Conservation (phyloP, 148 eudicot genomes). For the Camellia sinensis region DNA sequence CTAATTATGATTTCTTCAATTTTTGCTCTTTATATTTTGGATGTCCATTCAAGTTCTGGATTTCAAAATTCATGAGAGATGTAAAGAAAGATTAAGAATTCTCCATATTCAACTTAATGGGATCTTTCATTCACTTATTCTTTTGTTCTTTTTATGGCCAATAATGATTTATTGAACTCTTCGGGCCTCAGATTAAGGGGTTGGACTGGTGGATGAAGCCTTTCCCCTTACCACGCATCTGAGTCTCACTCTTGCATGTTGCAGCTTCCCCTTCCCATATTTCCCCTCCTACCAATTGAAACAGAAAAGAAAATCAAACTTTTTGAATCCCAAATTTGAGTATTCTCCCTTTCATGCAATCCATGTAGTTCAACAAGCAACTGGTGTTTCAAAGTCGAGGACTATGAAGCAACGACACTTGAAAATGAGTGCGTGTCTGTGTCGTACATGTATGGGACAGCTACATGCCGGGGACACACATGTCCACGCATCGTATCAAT, state of each 20-base stretch:
- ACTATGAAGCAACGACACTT: too few relatives aligned
- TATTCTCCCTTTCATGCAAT: neutral
- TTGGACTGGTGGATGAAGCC: too few relatives aligned
- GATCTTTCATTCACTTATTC: neutral
- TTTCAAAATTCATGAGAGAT: neutral
- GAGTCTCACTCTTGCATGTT: too few relatives aligned
- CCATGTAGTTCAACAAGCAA: neutral
- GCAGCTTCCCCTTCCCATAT: too few relatives aligned
- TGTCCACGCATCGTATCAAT: too few relatives aligned
- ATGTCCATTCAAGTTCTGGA: neutral
- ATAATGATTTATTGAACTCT: neutral
- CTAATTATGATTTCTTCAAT: too few relatives aligned
- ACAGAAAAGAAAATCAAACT: too few relatives aligned
- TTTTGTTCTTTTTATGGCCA: neutral
- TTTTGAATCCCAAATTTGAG: neutral
- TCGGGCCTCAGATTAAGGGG: neutral
- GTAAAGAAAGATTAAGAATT: neutral
- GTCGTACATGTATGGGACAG: too few relatives aligned
- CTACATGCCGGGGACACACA: too few relatives aligned
- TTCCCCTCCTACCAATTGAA: too few relatives aligned
- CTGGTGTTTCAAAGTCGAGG: neutral
- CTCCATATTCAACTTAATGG: neutral
- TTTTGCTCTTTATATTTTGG: neutral
- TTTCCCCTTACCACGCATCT: too few relatives aligned
- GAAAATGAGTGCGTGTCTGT: too few relatives aligned